These are phyloP conservation scores for Colletotrichum coccodes DNA, from an alignment of 2,329 filamentous ascomycete genomes.

Conservation along the genomic window DNA sequence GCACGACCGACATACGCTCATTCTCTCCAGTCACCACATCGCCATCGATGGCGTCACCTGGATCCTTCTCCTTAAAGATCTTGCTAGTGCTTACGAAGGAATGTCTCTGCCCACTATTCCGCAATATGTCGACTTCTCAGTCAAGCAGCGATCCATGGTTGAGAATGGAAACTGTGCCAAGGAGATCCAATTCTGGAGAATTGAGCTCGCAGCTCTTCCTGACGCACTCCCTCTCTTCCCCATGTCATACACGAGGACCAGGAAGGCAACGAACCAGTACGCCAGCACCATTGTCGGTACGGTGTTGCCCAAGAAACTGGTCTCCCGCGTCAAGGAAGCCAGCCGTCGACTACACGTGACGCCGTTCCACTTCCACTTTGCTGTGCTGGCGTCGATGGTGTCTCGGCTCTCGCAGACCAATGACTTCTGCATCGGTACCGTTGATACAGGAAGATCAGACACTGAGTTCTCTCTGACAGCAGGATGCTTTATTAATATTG, in stretches of 20 bases:
- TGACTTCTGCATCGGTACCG: constrained; percentile 59
- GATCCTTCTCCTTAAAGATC: constrained; percentile 52
- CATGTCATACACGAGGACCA: constrained; percentile 31
- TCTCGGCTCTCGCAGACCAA: constrained; percentile 20
- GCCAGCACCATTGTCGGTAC: neutral
- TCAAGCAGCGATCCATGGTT: constrained; percentile 41
- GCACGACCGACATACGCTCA: constrained; percentile 44
- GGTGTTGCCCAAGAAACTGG: neutral
- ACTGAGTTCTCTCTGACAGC: constrained; percentile 44
- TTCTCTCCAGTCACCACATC: constrained; percentile 60
- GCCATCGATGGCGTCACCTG: constrained; percentile 59
- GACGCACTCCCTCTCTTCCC: constrained; percentile 45
- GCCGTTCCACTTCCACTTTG: constrained; percentile 58
- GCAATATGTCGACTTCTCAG: constrained; percentile 49
- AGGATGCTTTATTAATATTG: constrained; percentile 59
- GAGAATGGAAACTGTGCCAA: constrained; percentile 39
- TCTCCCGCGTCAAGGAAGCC: neutral
- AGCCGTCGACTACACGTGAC: constrained; percentile 22
- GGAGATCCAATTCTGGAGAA: constrained; percentile 48
- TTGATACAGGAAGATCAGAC: constrained; percentile 53
- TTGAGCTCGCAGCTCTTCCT: constrained; percentile 34
- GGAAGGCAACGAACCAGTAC: neutral
- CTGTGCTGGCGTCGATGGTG: constrained; percentile 40
- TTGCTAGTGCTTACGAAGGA: constrained; percentile 54
- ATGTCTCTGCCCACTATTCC: constrained; percentile 33